Base-by-base conservation (phyloP, 768 basidiomycete genomes). In the Kwoniella europaea region DNA sequence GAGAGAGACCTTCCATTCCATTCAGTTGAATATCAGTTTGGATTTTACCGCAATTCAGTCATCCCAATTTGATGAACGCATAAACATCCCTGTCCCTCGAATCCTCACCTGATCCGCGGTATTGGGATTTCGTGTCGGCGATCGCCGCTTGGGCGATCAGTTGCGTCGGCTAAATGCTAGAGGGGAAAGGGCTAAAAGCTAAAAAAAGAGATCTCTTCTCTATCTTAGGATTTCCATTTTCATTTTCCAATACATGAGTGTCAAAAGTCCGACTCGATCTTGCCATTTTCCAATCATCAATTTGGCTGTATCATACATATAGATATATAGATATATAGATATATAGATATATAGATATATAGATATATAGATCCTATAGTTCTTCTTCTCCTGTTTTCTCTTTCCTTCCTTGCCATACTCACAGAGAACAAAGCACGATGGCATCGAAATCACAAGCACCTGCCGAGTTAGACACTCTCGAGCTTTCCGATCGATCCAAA, bases 401-500 rank as follows among this genome's bases (percentile, higher is more conserved):
- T 29, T 16, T 56, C 12, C 27, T 4, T 56, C 55, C 27, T 56
- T 56, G 20, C 12, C 13, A 12, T 56, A 29, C 12, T 53, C 41
- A 24, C 18, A 52, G 44, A 12, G 41, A 27, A 43, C 44, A 20
- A n/a, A 2, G 1, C 27, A 16, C 18, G 15, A 63, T 63, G 46
- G 12, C 62, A 27, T 2, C 20, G 27, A 50, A 50, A 50, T 20
- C 27, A 12, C 18, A 50, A 50, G 24, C 12, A 4, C 3, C n/a
- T 3, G 53, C 16, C 22, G 59, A 61, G n/a, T 27, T 61, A 22
- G 41, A 61, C 35, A 43, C 29, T n/a, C 42, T 67, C 10, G 65
- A 58, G 29, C 57, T 67, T 1, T 56, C 57, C 55, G 55, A 58
- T 58, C 65, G 65, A 59, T 43, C 55, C 29, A 67, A 67, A 41